Base-by-base conservation (phyloP, 2,329 filamentous ascomycete genomes). In the Ceratocystis variospora region DNA sequence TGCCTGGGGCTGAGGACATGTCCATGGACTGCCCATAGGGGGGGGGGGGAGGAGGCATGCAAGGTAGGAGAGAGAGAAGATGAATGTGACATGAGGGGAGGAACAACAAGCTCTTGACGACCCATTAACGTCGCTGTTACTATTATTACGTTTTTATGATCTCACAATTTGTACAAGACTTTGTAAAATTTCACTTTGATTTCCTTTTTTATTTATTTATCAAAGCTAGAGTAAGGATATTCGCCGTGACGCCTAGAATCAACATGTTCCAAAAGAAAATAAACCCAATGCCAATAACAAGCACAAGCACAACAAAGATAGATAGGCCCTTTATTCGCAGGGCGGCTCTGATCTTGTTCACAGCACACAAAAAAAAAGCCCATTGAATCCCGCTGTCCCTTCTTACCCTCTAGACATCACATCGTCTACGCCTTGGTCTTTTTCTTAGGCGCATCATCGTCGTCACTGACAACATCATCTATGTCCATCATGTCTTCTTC, bases 401-500 rank as follows among this genome's bases (percentile, higher is more conserved):
- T 17, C 19, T 19, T 8, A 22, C 45, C 8, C 45, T 48, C 31
- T 41, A 41, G 22, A 50, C n/a, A 7, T 28, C 19, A 41, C 33
- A 12, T 46, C 31, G 17, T 44, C 44, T 44, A 68, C 61, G 57
- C 62, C 15, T 28, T 69, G 68, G 75, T 66, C 74, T 74, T 71
- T 72, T 68, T 66, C 64, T 68, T 68, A 15, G 62, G 53, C 19
- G 74, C 70, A 65, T 72, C 72, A 33, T 78, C 76, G 50, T 77
- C 74, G 50, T 66, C 61, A 25, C 72, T 73, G 19, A 72, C 69
- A 7, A 71, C 66, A 45, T 70, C 69, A 41, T 69, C 75, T 66
- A 79, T 71, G 41, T 69, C 75, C 67, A 79, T 77, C 70, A 78
- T 79, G 67, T 77, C 80, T 63, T 81, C 79, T 53, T 72, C 66